Evolutionary conservation across 2,329 filamentous ascomycete species (phyloP).

Genomic region (Cercospora canescens): DNA sequence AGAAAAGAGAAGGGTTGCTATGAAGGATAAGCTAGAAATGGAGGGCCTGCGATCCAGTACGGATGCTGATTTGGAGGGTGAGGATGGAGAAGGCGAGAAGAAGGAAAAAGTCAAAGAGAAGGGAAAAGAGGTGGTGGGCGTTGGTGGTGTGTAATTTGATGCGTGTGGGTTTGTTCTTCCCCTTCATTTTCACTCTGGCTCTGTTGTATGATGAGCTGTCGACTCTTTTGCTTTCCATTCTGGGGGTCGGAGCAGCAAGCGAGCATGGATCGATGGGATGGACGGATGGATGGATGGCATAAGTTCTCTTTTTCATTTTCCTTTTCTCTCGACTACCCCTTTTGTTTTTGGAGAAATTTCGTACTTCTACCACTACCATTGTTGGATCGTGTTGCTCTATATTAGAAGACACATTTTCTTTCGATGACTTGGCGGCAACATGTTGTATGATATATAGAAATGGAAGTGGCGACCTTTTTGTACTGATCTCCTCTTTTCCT

Average conservation of each 20-base stretch:
- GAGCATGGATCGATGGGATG: neutral
- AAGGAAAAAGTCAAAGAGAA: neutral
- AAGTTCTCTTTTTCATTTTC: neutral
- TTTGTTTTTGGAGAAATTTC: neutral
- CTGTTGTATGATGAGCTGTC: neutral
- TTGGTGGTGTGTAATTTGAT: neutral
- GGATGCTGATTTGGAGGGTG: neutral
- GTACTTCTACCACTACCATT: neutral
- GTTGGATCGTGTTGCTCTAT: neutral
- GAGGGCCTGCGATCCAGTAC: neutral
- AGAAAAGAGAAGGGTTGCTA: neutral
- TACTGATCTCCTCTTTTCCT: neutral
- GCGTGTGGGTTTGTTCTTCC: neutral
- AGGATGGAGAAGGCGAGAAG: neutral
- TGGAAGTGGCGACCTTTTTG: neutral
- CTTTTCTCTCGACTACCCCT: neutral
- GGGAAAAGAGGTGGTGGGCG: neutral
- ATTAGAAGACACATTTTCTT: neutral
- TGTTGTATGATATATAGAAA: neutral
- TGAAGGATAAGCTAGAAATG: neutral
- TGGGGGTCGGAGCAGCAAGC: neutral
- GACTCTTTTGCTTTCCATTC: neutral
- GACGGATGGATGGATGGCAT: neutral
- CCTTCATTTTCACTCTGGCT: neutral
- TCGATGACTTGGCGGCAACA: neutral